A percentile compares a stretch with the other conserved stretches of the same genome.
These are phyloP conservation scores for Metschnikowia corniflorae DNA, from an alignment of 805 yeast species.

Conservation along the genomic window DNA sequence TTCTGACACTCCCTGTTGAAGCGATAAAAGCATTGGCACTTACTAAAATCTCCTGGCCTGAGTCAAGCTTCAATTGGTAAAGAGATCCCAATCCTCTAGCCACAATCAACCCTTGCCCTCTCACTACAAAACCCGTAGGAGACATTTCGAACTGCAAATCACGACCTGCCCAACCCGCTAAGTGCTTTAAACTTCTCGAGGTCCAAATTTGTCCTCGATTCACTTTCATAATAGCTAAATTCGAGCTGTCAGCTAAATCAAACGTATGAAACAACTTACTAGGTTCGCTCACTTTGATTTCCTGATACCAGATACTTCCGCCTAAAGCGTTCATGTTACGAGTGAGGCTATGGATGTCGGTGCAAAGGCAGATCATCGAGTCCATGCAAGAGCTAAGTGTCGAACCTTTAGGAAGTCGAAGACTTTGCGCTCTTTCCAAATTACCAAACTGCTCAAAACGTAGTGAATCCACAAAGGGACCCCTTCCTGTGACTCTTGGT, in stretches of 20 bases:
- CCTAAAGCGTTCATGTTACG: constrained; percentile 5
- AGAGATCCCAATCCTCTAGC: constrained; percentile 7
- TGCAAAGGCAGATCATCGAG: constrained; percentile 5
- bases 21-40: neutral
- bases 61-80: constrained; percentile 3
- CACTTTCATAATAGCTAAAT: constrained; percentile 4
- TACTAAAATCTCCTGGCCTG: constrained; percentile 4
- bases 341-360: constrained; percentile 4
- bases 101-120: constrained; percentile 9
- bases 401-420: constrained; percentile 12
- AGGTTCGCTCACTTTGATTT: constrained; percentile 8
- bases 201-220: constrained; percentile 9
- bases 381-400: constrained; percentile 7
- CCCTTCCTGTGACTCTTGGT: constrained; percentile 11
- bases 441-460: constrained; percentile 8
- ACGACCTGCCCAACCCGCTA: constrained; percentile 15
- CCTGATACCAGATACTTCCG: constrained; percentile 12
- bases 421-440: constrained; percentile 4
- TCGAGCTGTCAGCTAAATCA: constrained; percentile 2
- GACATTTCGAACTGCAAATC: constrained; percentile 6
- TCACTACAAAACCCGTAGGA: neutral
- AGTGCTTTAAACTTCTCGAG: constrained; percentile 1
- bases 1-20: neutral
- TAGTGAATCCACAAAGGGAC: constrained; percentile 15
- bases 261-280: constrained; percentile 10